Base-by-base conservation (phyloP, 495 filamentous ascomycete species). In the Pyronema domesticum region DNA sequence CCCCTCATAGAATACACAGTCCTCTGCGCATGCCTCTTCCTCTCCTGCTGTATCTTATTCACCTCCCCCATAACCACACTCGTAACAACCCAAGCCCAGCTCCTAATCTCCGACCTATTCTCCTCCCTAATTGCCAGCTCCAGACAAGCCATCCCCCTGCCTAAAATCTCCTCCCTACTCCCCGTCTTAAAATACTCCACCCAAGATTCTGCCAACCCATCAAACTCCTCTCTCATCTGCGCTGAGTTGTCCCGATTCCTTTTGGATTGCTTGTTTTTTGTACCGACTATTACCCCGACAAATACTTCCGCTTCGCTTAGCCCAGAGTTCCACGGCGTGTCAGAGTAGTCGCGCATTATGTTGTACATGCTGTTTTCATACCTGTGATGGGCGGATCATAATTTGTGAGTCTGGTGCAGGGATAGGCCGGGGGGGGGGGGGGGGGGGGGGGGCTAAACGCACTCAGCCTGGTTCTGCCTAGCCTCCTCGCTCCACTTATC, bases 261-360 rank as follows among this genome's bases (percentile, higher is more conserved):
- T 49, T 69, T 72, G 13, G 70, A 78, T 56, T 79, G 77, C 3
- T 67, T 66, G 23, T 80, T 78, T 0, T 19, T 18, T 2, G 74
- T 79, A 54, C 81, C 84, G 17, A 89, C 67, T 49, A 93, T 81
- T 40, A 71, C 76, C 30, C 86, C 85, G 34, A 77, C 73, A 64
- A 89, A 85, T 18, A 84, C 82, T 68, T 94, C 86, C 9, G 82
- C 64, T 62, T 94, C 86, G 3, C 67, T 76, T 9, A 93, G 69
- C 0, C 15, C 45, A 11, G 71, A 72, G 23, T 76, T 70, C 39
- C 62, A 64, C 0, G 77, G 76, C 33, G 80, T 73, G 3, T 79
- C 73, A 0, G 77, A 77, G 62, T 76, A 80, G 2, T 72, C 61
- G 37, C 69, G 65, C 72, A 82, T 83, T 4, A 74, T 69, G 17